phyloP scores from a whole-genome alignment of 139 green algal genomes.

The Pleodorina starrii region DNA sequence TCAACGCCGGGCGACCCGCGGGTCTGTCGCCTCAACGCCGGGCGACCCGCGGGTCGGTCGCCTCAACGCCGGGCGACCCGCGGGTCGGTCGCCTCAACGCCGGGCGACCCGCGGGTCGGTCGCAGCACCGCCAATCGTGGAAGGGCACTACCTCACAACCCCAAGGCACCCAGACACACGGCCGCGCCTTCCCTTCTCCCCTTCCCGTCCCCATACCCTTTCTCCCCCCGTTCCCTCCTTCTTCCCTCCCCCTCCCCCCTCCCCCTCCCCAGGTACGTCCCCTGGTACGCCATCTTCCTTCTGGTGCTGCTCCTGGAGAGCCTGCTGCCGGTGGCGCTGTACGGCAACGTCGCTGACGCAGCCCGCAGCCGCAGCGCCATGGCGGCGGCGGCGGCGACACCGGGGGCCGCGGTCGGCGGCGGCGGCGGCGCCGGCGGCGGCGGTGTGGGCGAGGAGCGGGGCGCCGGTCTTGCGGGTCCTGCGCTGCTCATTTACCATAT shows the following conservation, averaged over 20 bases:
- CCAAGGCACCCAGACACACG: no score
- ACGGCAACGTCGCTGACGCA: neutral
- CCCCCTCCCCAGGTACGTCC: slow-evolving; percentile 17
- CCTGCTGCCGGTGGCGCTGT: neutral
- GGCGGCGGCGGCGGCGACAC: neutral
- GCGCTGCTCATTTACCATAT: slow-evolving; percentile 47
- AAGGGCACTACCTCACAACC: no score
- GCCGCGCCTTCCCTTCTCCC: no score
- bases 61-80: no score
- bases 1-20: no score
- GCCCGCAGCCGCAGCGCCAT: neutral
- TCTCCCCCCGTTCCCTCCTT: neutral
- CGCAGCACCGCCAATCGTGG: no score
- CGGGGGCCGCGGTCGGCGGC: no score
- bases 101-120: no score
- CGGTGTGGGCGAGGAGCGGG: neutral
- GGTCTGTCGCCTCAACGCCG: no score
- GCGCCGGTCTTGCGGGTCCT: neutral
- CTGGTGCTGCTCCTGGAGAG: slow-evolving; percentile 44
- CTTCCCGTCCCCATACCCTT: no score
- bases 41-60: no score
- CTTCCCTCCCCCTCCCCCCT: neutral
- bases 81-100: no score
- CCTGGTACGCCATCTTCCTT: slow-evolving; percentile 41
- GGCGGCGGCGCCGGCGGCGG: neutral